phyloP scores from a whole-genome alignment of 306 rosid species.

The Boehmeria nivea region DNA sequence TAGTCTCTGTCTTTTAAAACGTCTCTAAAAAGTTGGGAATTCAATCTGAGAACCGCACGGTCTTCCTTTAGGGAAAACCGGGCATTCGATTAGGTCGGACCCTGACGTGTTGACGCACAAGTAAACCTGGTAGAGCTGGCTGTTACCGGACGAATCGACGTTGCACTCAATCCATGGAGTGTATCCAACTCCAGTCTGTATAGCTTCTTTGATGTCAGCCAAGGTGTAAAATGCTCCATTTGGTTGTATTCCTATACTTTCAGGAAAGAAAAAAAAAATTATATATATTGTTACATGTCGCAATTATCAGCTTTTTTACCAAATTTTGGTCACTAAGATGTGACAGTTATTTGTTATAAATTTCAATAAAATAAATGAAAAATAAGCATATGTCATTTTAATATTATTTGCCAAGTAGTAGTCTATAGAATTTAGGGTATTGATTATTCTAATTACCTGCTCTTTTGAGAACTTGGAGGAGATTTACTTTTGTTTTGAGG shows the following conservation, averaged over 20 bases:
- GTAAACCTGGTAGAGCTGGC: slow-evolving; percentile 49
- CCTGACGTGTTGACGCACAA: slow-evolving; percentile 44
- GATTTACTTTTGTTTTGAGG: slow-evolving; percentile 34
- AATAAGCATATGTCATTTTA: too few species aligned
- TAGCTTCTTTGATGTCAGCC: slow-evolving; percentile 27
- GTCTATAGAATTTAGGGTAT: too few species aligned
- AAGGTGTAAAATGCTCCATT: slow-evolving; percentile 38
- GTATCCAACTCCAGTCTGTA: slow-evolving; percentile 29
- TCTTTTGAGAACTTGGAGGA: slow-evolving; percentile 43
- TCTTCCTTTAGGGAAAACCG: slow-evolving; percentile 30
- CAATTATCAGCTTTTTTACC: too few species aligned
- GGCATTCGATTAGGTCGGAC: slow-evolving; percentile 34
- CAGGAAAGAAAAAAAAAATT: too few species aligned
- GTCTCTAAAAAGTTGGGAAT: slow-evolving; percentile 44
- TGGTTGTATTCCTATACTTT: slow-evolving; percentile 39
- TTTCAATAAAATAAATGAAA: too few species aligned
- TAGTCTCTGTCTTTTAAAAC: neutral
- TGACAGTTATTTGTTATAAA: too few species aligned
- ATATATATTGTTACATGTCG: too few species aligned
- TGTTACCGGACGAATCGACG: slow-evolving; percentile 30
- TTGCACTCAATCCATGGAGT: slow-evolving; percentile 39
- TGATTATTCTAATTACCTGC: slow-evolving; percentile 42
- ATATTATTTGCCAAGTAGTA: too few species aligned
- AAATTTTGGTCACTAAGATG: too few species aligned
- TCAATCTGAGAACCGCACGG: slow-evolving; percentile 29